A percentile compares a stretch with the other conserved stretches of the same genome.
Conservation (phyloP, 2,329 filamentous ascomycete genomes). For the Beauveria bassiana region DNA sequence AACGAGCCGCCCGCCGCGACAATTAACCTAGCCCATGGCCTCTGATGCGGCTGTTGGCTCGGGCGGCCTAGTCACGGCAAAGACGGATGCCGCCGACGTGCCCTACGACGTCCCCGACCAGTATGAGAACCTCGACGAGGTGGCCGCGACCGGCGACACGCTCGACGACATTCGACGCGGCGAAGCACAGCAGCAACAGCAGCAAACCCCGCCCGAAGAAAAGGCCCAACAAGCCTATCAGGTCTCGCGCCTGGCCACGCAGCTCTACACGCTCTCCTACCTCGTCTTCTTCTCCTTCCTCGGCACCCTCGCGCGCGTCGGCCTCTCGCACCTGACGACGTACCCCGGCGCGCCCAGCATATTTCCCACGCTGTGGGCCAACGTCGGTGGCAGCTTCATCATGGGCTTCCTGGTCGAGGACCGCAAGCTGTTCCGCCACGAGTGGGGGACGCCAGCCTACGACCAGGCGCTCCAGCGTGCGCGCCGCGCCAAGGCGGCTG, state of each 20-base stretch:
- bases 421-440: conserved; percentile 61
- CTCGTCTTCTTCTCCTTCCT: conserved; percentile 78
- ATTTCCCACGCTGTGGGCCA: conserved; percentile 77
- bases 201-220: neutral
- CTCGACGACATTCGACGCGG: conserved; percentile 11
- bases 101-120: conserved; percentile 28
- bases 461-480: conserved; percentile 26
- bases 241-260: conserved; percentile 45
- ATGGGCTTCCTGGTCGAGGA: conserved; percentile 86
- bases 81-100: neutral
- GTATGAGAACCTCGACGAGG: conserved; percentile 35
- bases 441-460: conserved; percentile 47
- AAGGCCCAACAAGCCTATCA: neutral
- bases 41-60: neutral
- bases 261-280: conserved; percentile 69
- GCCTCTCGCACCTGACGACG: conserved; percentile 68
- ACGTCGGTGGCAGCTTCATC: conserved; percentile 70
- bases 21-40: neutral
- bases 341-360: conserved; percentile 71
- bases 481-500: conserved; percentile 8
- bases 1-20: neutral
- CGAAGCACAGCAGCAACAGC: neutral
- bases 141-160: conserved; percentile 17
- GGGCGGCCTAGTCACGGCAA: neutral
- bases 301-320: conserved; percentile 76